Base-by-base conservation (phyloP, 1,284 basidiomycete genomes). In the Naganishia cerealis region DNA sequence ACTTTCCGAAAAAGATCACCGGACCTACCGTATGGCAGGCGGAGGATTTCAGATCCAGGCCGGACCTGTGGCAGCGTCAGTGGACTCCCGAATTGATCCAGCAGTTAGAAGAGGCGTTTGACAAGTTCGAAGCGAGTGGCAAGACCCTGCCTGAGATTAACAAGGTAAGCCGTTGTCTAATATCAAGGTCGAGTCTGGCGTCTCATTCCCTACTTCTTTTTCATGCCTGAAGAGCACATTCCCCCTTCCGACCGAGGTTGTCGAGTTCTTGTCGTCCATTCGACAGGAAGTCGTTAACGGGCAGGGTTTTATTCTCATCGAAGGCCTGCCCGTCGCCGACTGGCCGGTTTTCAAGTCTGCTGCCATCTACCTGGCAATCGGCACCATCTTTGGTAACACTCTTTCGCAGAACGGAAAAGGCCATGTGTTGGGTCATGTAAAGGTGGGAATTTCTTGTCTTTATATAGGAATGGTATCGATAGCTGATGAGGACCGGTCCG, bases 341-440 rank as follows among this genome's bases (percentile, higher is more conserved):
- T 82, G 80, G 80, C 66, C 74, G 2, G 75, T 81, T 43, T 70
- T 76, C 38, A 78, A 81, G 63, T 72, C 75, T 0, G 75, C 79
- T 1, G 78, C 80, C 16, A 78, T 80, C 59, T 82, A 81, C 70
- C 76, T 81, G 3, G 81, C 78, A n/a, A 73, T 81, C 10, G 80
- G 80, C 1, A 74, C 77, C 5, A 74, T 78, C 40, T 74, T 81
- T 21, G 80, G 80, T 29, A 66, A 78, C 38, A 73, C 78, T 2
- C 70, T 81, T 33, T 75, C 73, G 12, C 81, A 82, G 68, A 81
- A 82, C 70, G 71, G 75, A 21, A 81, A 80, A 71, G 81, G 80
- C 0, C 81, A 82, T 72, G 73, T 81, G 24, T 71, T 82, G 29
- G 81, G 81, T 0, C 81, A 82, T 68, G 81, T 82, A 70, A 82